Evolutionary conservation across 2,329 filamentous ascomycete species (phyloP).

Genomic region (Fusarium drepaniforme): DNA sequence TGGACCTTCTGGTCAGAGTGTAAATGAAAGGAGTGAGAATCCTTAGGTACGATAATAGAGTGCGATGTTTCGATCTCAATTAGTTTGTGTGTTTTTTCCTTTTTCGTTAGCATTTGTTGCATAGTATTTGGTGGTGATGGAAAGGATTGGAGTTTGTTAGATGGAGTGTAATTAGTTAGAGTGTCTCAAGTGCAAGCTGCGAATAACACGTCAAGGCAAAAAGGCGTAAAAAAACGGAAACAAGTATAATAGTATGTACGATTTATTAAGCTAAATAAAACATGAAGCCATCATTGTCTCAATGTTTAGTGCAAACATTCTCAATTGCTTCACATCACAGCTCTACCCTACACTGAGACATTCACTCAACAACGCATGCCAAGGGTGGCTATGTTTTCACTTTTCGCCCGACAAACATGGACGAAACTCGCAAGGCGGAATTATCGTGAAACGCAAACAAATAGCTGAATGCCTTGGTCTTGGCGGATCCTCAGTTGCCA

Average conservation of each 20-base stretch:
- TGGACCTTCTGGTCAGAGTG: constrained; percentile 14
- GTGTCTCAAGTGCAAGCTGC: background rate
- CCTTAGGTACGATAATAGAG: constrained; percentile 25
- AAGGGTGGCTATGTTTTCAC: background rate
- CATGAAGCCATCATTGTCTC: background rate
- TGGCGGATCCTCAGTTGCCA: background rate
- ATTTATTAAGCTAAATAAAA: background rate
- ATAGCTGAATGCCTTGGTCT: background rate
- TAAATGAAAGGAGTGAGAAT: constrained; percentile 20
- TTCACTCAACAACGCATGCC: background rate
- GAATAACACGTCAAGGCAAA: background rate
- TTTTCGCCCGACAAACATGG: background rate
- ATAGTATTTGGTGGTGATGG: background rate
- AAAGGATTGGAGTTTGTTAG: background rate
- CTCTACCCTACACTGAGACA: background rate
- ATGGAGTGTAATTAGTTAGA: background rate
- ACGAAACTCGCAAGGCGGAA: background rate
- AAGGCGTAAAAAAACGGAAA: background rate
- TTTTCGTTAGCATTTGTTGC: background rate
- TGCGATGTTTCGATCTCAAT: background rate
- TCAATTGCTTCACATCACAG: background rate
- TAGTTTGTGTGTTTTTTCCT: background rate
- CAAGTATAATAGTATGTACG: background rate
- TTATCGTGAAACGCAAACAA: background rate
- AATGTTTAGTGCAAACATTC: background rate